Conservation (phyloP, 2,329 filamentous ascomycete genomes). For the Ophiostoma tasmaniense region DNA sequence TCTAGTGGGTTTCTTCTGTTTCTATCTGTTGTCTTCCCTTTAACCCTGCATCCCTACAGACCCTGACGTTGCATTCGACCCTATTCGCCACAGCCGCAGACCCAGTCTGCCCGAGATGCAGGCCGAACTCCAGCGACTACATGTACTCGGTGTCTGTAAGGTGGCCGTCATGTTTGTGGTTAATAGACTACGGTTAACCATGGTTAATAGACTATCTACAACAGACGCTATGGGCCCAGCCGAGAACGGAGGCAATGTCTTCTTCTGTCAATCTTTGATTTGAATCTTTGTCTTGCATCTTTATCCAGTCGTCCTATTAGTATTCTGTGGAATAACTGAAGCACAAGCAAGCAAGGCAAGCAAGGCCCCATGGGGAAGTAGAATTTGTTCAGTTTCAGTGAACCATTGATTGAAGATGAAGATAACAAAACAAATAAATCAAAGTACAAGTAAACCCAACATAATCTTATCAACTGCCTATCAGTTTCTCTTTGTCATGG, state of each 20-base stretch:
- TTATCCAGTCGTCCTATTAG: too few relatives aligned
- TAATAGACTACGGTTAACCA: too few relatives aligned
- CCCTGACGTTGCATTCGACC: too few relatives aligned
- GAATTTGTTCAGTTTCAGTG: neutral
- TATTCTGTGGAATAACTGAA: neutral
- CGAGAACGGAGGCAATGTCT: constrained; percentile 1
- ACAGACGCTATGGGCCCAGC: neutral
- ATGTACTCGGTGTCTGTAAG: too few relatives aligned
- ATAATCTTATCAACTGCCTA: neutral
- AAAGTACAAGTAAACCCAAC: neutral
- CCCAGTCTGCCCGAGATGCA: neutral
- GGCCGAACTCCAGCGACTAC: neutral
- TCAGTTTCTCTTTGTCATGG: constrained; percentile 1
- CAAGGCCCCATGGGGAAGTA: constrained; percentile 6
- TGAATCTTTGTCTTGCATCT: neutral
- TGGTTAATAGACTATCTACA: neutral
- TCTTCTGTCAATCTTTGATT: neutral
- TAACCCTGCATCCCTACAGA: too few relatives aligned
- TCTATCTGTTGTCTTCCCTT: neutral
- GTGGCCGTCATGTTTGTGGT: too few relatives aligned
- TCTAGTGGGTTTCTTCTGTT: neutral
- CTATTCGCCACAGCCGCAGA: constrained; percentile 1
- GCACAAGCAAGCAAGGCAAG: neutral
- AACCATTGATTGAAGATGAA: neutral
- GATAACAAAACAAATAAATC: too few relatives aligned